Evolutionary conservation across 2,329 filamentous ascomycete species (phyloP).

Genomic region (Nothophaeocryptopus gaeumannii): DNA sequence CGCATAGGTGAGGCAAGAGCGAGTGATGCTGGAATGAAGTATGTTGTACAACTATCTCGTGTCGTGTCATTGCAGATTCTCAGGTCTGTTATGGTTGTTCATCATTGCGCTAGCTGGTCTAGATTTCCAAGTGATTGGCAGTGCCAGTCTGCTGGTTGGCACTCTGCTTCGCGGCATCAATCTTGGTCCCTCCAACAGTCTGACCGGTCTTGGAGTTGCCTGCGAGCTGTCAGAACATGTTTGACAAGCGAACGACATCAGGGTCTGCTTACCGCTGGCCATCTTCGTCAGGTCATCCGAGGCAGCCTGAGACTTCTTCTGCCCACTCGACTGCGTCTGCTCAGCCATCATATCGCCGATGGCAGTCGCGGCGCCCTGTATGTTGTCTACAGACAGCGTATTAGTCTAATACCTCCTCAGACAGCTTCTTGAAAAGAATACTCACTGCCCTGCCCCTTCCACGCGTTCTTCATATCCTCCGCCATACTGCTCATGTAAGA

Average conservation of each 20-base stretch:
- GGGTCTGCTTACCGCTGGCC: conserved; percentile 10
- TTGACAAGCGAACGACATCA: no score
- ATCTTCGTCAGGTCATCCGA: conserved; percentile 25
- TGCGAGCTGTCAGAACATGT: neutral
- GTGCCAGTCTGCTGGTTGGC: conserved; percentile 30
- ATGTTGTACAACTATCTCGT: neutral
- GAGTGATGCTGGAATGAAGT: conserved; percentile 1
- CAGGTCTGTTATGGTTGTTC: conserved; percentile 2
- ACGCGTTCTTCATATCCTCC: conserved; percentile 31
- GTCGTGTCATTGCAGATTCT: neutral
- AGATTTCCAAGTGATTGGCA: conserved; percentile 32
- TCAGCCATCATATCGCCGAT: conserved; percentile 29
- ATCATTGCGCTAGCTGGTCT: conserved; percentile 13
- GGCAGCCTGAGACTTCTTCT: conserved; percentile 32
- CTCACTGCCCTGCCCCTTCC: conserved; percentile 30
- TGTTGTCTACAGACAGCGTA: conserved; percentile 22
- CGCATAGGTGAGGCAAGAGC: conserved; percentile 53
- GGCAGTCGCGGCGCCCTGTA: conserved; percentile 26
- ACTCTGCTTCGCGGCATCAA: conserved; percentile 28
- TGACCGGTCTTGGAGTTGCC: conserved; percentile 23
- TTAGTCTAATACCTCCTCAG: neutral
- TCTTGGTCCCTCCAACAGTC: conserved; percentile 26
- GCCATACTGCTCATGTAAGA: conserved; percentile 22
- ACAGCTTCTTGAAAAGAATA: neutral
- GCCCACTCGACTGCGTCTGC: conserved; percentile 25